Base-by-base conservation (phyloP, 768 basidiomycete genomes). In the Cystobasidium tubakii region DNA sequence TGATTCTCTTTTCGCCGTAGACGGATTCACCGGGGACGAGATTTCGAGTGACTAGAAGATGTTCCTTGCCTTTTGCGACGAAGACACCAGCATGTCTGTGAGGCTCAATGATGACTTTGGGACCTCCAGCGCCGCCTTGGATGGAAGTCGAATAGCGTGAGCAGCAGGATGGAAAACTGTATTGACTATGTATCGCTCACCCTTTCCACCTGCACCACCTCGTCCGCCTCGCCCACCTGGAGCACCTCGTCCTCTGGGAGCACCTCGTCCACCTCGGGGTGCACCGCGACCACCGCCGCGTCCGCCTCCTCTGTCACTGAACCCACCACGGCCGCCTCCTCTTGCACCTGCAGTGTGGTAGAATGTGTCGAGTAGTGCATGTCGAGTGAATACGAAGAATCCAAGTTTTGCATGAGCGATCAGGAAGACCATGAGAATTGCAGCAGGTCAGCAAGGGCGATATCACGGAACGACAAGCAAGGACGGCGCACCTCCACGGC, bases 1-100 rank as follows among this genome's bases (percentile, higher is more conserved):
- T 87, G 82, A 97, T 92, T 80, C 95, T 86, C 84, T 99, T 99
- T 83, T 99, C 96, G 75, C 96, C 96, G 81, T 99, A 99, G 12
- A 99, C 95, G 7, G 90, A 90, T 81, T 98, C 96, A 57, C 96
- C 96, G 0, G 96, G 96, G 46, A 91, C 92, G 81, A 99, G 86
- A 82, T 97, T 98, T 84, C 93, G 92, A 44, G 96, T 98, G 82
- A 99, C 96, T 77, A 99, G 84, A 82, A 98, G 86, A 79, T 91
- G 89, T 79, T 98, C 96, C 83, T 99, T 98, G 82, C 93, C 94
- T 78, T 84, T 83, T 73, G 96, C 96, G 79, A 99, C 90, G 84
- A 97, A 99, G 66, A 99, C 86, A 63, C 96, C 96, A 39, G 87
- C 83, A 82, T 99, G 96, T 80, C 89, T 86, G 84, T 99, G 96